Evolutionary conservation across 164 flowering plant species (phyloP).

Genomic region (Amborella trichopoda): DNA sequence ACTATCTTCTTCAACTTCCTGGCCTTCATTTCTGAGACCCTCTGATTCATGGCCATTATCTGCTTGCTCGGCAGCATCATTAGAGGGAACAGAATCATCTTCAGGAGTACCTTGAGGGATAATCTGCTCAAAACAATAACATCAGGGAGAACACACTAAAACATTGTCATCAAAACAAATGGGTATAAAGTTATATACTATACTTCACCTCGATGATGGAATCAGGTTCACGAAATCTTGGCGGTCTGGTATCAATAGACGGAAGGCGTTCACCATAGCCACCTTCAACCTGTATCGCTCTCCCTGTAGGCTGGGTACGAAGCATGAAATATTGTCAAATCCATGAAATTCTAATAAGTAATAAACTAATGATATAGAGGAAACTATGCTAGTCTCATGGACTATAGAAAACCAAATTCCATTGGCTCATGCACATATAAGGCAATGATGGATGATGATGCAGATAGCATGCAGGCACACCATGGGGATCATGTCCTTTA

Average conservation of each 20-base stretch:
- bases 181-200: too few relatives aligned
- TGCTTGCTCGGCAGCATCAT: conserved; percentile 29
- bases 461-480: too few relatives aligned
- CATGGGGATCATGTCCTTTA: too few relatives aligned
- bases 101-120: conserved; percentile 55
- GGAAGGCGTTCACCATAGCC: conserved; percentile 46
- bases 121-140: conserved; percentile 42
- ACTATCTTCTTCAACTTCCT: conserved; percentile 25
- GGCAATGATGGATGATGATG: too few relatives aligned
- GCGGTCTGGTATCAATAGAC: conserved; percentile 44
- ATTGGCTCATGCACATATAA: too few relatives aligned
- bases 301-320: conserved; percentile 70
- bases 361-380: conserved; percentile 1
- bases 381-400: too few relatives aligned
- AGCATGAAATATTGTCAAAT: conserved; percentile 6
- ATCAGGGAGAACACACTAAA: not conserved
- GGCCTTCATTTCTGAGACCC: conserved; percentile 20
- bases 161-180: too few relatives aligned
- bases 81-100: conserved; percentile 41
- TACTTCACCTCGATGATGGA: conserved; percentile 76
- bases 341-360: conserved; percentile 5
- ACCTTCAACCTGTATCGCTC: conserved; percentile 60
- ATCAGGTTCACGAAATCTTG: conserved; percentile 55
- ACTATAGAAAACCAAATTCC: too few relatives aligned
- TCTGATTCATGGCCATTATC: conserved; percentile 26